These are phyloP conservation scores for Cyberlindnera sargentensis DNA, from an alignment of 805 yeast species.

Conservation along the genomic window DNA sequence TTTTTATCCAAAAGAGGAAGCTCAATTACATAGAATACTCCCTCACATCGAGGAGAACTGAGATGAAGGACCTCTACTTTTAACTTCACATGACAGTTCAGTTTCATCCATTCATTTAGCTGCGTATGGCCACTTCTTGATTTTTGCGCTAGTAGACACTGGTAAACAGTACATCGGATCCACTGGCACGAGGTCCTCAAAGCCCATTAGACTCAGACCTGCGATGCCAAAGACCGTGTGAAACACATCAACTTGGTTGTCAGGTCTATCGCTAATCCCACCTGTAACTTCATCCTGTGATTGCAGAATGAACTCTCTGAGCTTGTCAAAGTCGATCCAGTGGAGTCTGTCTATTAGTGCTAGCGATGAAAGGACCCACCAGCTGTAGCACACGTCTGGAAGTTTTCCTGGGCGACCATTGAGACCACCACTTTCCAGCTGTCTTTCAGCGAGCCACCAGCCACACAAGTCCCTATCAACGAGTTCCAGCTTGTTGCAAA, in stretches of 20 bases:
- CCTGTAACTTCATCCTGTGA: slow-evolving; percentile 79
- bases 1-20: slow-evolving; percentile 39
- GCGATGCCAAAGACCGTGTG: slow-evolving; percentile 90
- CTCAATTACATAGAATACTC: slow-evolving; percentile 69
- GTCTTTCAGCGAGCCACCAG: slow-evolving; percentile 92
- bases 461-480: slow-evolving; percentile 43
- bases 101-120: neutral
- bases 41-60: slow-evolving; percentile 50
- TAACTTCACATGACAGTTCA: slow-evolving; percentile 8
- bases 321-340: slow-evolving; percentile 67
- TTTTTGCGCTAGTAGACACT: slow-evolving; percentile 24
- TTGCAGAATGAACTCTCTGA: slow-evolving; percentile 58
- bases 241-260: slow-evolving; percentile 85
- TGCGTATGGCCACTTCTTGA: slow-evolving; percentile 31
- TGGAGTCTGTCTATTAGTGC: slow-evolving; percentile 57
- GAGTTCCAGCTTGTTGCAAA: slow-evolving; percentile 49
- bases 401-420: slow-evolving; percentile 95
- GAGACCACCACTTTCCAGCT: slow-evolving; percentile 77
- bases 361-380: slow-evolving; percentile 90
- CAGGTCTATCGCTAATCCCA: slow-evolving; percentile 90
- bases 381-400: slow-evolving; percentile 96
- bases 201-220: slow-evolving; percentile 74
- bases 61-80: slow-evolving; percentile 39
- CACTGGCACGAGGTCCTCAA: slow-evolving; percentile 48
- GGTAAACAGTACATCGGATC: slow-evolving; percentile 92